Evolutionary conservation across 2,329 filamentous ascomycete genomes (phyloP).

Genomic region (Knoxdaviesia proteae): DNA sequence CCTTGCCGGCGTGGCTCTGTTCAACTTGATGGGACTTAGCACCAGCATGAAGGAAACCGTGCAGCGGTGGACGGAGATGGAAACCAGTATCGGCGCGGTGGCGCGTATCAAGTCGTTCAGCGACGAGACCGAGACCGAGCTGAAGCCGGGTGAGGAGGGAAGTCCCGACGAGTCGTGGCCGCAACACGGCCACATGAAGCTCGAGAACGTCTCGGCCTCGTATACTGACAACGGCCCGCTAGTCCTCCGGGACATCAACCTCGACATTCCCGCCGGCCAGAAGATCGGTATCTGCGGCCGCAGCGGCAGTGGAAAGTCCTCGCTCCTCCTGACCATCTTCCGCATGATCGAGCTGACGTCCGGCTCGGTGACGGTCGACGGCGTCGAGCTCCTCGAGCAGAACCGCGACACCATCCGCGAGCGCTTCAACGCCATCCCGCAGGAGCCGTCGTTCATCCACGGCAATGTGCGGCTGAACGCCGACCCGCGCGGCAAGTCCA

Average conservation of each 20-base stretch:
- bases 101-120: constrained; percentile 11
- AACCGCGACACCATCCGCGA: constrained; percentile 20
- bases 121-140: constrained; percentile 8
- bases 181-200: constrained; percentile 9
- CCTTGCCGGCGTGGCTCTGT: constrained; percentile 17
- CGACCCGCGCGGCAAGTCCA: constrained; percentile 16
- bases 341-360: constrained; percentile 19
- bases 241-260: constrained; percentile 9
- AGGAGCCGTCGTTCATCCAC: constrained; percentile 30
- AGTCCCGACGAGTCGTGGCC: constrained; percentile 12
- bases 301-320: constrained; percentile 23
- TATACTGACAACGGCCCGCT: constrained; percentile 9
- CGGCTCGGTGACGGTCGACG: constrained; percentile 17
- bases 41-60: constrained; percentile 12
- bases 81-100: constrained; percentile 11
- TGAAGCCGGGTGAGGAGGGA: constrained; percentile 5
- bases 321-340: constrained; percentile 17
- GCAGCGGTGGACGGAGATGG: constrained; percentile 12
- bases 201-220: constrained; percentile 13
- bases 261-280: constrained; percentile 12
- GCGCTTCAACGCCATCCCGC: constrained; percentile 28
- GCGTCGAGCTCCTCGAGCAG: constrained; percentile 14
- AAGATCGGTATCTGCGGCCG: constrained; percentile 17
- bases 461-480: constrained; percentile 21
- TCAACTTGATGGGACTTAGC: constrained; percentile 17